Conservation (phyloP, 805 yeast species). For the Wickerhamiella cacticola region DNA sequence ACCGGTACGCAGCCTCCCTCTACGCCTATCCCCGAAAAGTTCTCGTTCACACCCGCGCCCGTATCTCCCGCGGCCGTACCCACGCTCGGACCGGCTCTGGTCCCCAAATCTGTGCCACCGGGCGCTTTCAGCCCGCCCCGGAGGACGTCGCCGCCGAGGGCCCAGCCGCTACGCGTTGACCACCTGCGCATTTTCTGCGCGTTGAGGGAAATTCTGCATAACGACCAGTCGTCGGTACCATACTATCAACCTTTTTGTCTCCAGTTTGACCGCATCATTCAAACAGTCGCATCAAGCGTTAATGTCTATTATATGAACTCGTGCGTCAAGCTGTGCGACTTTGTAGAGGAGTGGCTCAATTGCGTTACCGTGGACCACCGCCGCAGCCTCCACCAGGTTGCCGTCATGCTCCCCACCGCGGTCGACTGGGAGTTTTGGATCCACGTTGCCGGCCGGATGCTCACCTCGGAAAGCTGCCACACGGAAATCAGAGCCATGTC, state of each 20-base stretch:
- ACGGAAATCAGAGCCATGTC: constrained; percentile 53
- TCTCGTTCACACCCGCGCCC: neutral
- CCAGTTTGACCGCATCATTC: constrained; percentile 31
- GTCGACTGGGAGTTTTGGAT: constrained; percentile 75
- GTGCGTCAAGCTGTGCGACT: constrained; percentile 31
- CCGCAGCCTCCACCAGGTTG: constrained; percentile 21
- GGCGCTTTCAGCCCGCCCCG: constrained; percentile 4
- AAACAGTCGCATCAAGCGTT: constrained; percentile 27
- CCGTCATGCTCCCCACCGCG: constrained; percentile 21
- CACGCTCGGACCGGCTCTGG: neutral
- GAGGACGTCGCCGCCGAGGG: constrained; percentile 2
- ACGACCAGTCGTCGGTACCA: constrained; percentile 26
- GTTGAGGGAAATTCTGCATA: constrained; percentile 31
- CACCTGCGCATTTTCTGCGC: constrained; percentile 27
- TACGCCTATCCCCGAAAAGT: too few relatives aligned
- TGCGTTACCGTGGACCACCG: constrained; percentile 26
- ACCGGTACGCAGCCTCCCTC: too few relatives aligned
- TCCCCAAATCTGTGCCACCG: neutral
- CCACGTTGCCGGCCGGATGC: constrained; percentile 43
- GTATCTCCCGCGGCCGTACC: neutral
- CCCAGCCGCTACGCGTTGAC: constrained; percentile 23
- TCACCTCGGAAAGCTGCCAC: constrained; percentile 50
- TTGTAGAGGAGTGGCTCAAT: constrained; percentile 32
- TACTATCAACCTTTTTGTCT: constrained; percentile 26
- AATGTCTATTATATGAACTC: constrained; percentile 29